A percentile compares a stretch with the other conserved stretches of the same genome.
These are phyloP conservation scores for Solanum aculeatissimum DNA, from an alignment of 305 asterid species.

Conservation along the genomic window DNA sequence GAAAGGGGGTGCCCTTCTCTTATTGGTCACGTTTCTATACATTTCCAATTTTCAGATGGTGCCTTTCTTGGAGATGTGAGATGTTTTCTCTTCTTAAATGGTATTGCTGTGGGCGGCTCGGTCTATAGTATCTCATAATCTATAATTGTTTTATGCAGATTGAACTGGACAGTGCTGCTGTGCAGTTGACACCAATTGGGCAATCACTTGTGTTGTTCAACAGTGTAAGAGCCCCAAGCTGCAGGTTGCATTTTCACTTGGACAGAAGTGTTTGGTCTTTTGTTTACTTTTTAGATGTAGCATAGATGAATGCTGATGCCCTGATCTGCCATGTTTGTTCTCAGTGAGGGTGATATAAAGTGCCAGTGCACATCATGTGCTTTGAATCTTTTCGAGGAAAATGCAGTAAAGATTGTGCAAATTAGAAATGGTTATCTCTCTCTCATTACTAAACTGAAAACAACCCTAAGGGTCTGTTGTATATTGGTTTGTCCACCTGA, in stretches of 20 bases:
- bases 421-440: constrained; percentile 60
- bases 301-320: neutral
- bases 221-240: constrained; percentile 55
- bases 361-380: constrained; percentile 64
- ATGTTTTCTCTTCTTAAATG: neutral
- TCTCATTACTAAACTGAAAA: constrained; percentile 46
- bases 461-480: constrained; percentile 39
- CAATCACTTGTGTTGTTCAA: constrained; percentile 56
- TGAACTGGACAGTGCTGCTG: constrained; percentile 34
- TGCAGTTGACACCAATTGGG: constrained; percentile 77
- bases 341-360: constrained; percentile 54
- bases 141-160: constrained; percentile 30
- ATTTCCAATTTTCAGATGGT: constrained; percentile 29
- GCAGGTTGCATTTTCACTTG: constrained; percentile 42
- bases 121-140: constrained; percentile 4
- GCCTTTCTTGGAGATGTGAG: constrained; percentile 61
- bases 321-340: constrained; percentile 14
- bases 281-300: neutral
- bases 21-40: constrained; percentile 50
- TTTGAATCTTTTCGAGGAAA: constrained; percentile 38
- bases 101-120: neutral
- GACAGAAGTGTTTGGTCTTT: constrained; percentile 4
- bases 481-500: constrained; percentile 72
- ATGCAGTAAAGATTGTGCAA: constrained; percentile 66
- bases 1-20: constrained; percentile 60